phyloP scores from a whole-genome alignment of 495 filamentous ascomycete genomes.

The Diplogelasinospora grovesii region DNA sequence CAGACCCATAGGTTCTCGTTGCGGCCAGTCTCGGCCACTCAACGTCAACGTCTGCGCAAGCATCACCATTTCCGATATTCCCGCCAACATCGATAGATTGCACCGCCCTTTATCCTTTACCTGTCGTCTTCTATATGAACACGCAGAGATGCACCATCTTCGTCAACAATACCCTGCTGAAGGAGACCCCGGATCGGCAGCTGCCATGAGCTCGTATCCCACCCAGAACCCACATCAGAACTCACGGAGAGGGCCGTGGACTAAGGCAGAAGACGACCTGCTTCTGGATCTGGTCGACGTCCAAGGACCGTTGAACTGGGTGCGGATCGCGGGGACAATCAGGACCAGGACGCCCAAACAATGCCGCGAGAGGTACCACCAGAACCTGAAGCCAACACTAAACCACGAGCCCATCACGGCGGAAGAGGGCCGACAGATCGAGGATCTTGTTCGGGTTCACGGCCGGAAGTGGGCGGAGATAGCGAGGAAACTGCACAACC shows the following conservation, averaged over 20 bases:
- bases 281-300: conserved; percentile 67
- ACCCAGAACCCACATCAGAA: background rate
- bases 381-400: conserved; percentile 86
- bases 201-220: background rate
- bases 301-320: conserved; percentile 87
- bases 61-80: background rate
- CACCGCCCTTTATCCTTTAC: background rate
- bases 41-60: background rate
- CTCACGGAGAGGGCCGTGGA: conserved; percentile 66
- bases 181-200: background rate
- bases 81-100: background rate
- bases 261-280: conserved; percentile 67
- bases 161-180: background rate
- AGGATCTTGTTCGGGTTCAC: conserved; percentile 70
- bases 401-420: conserved; percentile 89
- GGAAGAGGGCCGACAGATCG: conserved; percentile 80
- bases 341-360: conserved; percentile 84
- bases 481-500: conserved; percentile 72
- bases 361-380: conserved; percentile 91
- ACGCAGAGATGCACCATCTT: background rate
- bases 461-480: conserved; percentile 96
- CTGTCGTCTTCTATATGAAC: background rate
- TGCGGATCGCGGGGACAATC: conserved; percentile 73
- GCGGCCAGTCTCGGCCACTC: too few relatives aligned
- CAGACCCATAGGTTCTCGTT: too few relatives aligned